These are phyloP conservation scores for Drechmeria coniospora DNA, from an alignment of 2,329 filamentous ascomycete species.

Conservation along the genomic window DNA sequence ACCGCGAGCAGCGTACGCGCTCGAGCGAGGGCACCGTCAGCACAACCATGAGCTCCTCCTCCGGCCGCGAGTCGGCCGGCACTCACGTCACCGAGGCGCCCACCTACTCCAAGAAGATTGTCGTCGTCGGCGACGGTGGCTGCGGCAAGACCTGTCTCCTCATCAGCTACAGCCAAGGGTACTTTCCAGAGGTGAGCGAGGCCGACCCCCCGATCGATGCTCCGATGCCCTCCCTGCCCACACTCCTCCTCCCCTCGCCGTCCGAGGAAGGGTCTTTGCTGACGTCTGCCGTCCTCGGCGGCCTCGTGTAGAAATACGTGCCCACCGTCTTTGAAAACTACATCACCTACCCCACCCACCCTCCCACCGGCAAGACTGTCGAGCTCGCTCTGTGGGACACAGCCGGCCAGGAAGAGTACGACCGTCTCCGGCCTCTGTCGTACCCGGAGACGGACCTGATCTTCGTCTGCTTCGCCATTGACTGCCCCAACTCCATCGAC, in stretches of 20 bases:
- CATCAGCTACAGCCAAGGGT: slow-evolving; percentile 97
- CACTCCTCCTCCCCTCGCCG: too few species aligned
- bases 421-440: slow-evolving; percentile 83
- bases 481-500: slow-evolving; percentile 94
- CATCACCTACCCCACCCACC: slow-evolving; percentile 90
- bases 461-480: slow-evolving; percentile 98
- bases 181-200: slow-evolving; percentile 80
- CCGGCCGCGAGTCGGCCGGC: slow-evolving; percentile 59
- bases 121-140: slow-evolving; percentile 93
- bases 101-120: slow-evolving; percentile 96
- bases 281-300: slow-evolving; percentile 1
- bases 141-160: slow-evolving; percentile 97
- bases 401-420: slow-evolving; percentile 96
- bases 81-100: slow-evolving; percentile 84
- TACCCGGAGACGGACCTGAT: slow-evolving; percentile 97
- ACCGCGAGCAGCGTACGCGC: slow-evolving; percentile 39
- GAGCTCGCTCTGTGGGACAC: slow-evolving; percentile 98
- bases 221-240: too few species aligned
- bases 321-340: slow-evolving; percentile 99
- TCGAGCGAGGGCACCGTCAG: slow-evolving; percentile 84
- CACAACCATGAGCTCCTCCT: slow-evolving; percentile 64
- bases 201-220: neutral
- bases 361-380: slow-evolving; percentile 77
- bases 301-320: slow-evolving; percentile 77
- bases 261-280: too few species aligned